A percentile compares a stretch with the other conserved stretches of the same genome.
Conservation (phyloP, 2,329 filamentous ascomycete genomes). For the Colletotrichum tropicale region DNA sequence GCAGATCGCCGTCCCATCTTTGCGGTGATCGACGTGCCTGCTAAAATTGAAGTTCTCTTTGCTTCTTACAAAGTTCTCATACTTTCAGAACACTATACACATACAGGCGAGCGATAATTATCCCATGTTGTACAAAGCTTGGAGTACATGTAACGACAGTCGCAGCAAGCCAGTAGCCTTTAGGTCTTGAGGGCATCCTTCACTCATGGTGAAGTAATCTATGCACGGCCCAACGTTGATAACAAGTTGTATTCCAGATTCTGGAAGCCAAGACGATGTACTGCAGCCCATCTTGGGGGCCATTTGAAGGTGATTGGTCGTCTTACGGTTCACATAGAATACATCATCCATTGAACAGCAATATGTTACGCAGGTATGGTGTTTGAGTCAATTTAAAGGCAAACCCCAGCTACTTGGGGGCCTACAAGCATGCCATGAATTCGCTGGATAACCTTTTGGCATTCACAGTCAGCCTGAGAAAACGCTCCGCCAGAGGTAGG, state of each 20-base stretch:
- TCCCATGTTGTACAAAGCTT: not conserved
- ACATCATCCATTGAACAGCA: not conserved
- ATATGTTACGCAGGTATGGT: not conserved
- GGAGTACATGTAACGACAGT: not conserved
- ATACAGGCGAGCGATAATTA: not conserved
- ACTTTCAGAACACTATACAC: not conserved
- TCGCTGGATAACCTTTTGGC: not conserved
- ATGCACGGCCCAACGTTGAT: not conserved
- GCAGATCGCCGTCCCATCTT: not conserved
- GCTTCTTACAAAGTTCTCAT: not conserved
- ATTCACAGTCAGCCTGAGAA: not conserved
- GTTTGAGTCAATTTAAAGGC: not conserved
- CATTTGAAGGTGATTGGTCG: not conserved
- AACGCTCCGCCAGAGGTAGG: not conserved
- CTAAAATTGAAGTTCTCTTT: not conserved
- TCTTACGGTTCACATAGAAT: not conserved
- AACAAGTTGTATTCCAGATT: not conserved
- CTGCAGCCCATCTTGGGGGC: not conserved
- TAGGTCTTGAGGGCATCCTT: not conserved
- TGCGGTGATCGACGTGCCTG: not conserved
- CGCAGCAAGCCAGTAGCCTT: not conserved
- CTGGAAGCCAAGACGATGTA: not conserved
- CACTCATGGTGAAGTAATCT: not conserved
- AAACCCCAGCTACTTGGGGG: not conserved
- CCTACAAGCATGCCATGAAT: not conserved